A percentile compares a stretch with the other conserved stretches of the same genome.
Conservation (phyloP, 306 rosid species). For the Dryas alaskensis region DNA sequence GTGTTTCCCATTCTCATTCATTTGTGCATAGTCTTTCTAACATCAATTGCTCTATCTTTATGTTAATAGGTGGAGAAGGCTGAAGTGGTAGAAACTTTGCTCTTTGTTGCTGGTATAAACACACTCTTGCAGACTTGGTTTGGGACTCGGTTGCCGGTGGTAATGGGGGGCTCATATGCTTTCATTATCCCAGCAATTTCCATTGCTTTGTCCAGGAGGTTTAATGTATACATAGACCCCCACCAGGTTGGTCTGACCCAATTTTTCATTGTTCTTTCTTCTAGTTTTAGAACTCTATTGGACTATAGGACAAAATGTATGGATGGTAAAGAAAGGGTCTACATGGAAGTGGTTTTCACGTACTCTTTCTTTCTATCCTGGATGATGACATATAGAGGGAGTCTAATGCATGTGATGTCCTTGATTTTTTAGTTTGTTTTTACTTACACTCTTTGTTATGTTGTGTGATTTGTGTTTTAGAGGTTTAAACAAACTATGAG, state of each 20-base stretch:
- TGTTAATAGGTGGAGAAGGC: constrained; percentile 73
- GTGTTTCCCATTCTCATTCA: background rate
- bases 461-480: constrained; percentile 32
- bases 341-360: background rate
- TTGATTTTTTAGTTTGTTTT: constrained; percentile 11
- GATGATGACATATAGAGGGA: background rate
- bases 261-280: constrained; percentile 3
- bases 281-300: background rate
- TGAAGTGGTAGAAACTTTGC: constrained; percentile 66
- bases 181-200: constrained; percentile 60
- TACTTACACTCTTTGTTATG: constrained; percentile 17
- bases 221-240: constrained; percentile 44
- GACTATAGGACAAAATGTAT: background rate
- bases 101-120: constrained; percentile 74
- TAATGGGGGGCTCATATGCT: constrained; percentile 73
- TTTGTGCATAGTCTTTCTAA: constrained; percentile 7
- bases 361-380: background rate
- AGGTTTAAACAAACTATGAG: constrained; percentile 67
- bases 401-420: background rate
- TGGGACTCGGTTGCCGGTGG: constrained; percentile 81
- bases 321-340: background rate
- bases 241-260: constrained; percentile 50
- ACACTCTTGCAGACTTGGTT: constrained; percentile 67
- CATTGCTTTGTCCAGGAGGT: constrained; percentile 50
- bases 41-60: background rate